Evolutionary conservation across 176 grass and related monocot species (phyloP).

Genomic region (Carex kokanica): DNA sequence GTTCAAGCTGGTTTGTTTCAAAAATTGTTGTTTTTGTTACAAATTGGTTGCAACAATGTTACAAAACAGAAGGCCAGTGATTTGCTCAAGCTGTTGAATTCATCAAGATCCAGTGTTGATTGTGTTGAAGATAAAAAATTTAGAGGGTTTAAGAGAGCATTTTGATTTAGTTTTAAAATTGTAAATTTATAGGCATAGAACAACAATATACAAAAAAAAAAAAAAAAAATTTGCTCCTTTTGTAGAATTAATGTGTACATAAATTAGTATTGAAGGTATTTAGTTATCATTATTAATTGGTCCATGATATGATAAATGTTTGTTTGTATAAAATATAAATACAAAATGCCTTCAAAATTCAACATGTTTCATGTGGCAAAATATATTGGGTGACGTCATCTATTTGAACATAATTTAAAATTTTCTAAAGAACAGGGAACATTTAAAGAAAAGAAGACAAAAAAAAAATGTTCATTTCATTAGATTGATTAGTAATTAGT

Average conservation of each 20-base stretch:
- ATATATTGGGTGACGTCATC: too few species aligned
- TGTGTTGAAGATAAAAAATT: conserved; percentile 62
- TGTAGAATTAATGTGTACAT: not conserved
- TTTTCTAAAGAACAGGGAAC: too few species aligned
- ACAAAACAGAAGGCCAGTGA: conserved; percentile 68
- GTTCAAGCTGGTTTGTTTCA: conserved; percentile 69
- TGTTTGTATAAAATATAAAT: too few species aligned
- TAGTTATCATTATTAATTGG: too few species aligned
- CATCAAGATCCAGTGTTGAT: conserved; percentile 31
- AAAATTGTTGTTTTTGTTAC: conserved; percentile 70
- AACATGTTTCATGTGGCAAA: too few species aligned
- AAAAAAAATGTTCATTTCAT: too few species aligned
- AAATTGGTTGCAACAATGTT: conserved; percentile 47
- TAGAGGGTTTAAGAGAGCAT: conserved; percentile 66
- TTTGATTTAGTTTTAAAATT: conserved; percentile 26
- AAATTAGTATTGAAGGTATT: not conserved
- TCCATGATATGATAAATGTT: too few species aligned
- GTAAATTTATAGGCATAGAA: not conserved
- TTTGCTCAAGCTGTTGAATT: conserved; percentile 71
- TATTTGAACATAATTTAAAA: too few species aligned
- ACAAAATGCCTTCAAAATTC: too few species aligned
- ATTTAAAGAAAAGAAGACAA: too few species aligned
- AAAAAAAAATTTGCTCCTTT: not conserved
- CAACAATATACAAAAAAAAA: not conserved
- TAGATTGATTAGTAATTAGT: too few species aligned